These are phyloP conservation scores for Hypsizygus marmoreus DNA, from an alignment of 768 basidiomycete genomes.

Conservation along the genomic window DNA sequence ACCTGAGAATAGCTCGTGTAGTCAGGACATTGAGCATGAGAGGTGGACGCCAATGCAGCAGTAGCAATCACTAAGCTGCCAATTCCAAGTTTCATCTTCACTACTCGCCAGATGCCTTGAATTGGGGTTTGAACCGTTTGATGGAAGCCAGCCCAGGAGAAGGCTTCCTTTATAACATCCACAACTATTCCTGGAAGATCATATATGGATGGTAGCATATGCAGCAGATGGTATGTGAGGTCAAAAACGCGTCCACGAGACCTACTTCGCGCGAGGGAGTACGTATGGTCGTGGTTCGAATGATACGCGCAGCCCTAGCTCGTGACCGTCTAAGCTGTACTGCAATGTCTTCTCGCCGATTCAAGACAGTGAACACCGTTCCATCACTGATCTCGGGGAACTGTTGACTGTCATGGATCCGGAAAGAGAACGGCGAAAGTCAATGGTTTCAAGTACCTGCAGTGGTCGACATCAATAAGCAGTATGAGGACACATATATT, in stretches of 20 bases:
- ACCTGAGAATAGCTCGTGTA: constrained; percentile 63
- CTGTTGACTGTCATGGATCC: too few species aligned
- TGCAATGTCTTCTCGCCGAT: neutral
- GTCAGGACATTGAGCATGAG: constrained; percentile 56
- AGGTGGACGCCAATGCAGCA: constrained; percentile 24
- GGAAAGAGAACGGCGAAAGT: too few species aligned
- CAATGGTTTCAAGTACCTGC: too few species aligned
- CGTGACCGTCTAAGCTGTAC: constrained; percentile 1
- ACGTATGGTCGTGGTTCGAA: constrained; percentile 1
- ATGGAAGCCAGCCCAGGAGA: neutral
- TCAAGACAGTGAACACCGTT: neutral
- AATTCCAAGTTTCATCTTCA: constrained; percentile 25
- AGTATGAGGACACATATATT: too few species aligned
- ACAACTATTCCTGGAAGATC: constrained; percentile 8
- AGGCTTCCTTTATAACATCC: constrained; percentile 16
- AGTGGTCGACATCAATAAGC: too few species aligned
- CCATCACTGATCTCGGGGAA: too few species aligned
- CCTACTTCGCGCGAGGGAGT: constrained; percentile 1
- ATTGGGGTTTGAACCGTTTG: neutral
- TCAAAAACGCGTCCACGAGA: constrained; percentile 11
- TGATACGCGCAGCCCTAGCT: constrained; percentile 2
- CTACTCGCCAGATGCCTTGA: constrained; percentile 10
- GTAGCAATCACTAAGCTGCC: constrained; percentile 24
- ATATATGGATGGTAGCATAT: constrained; percentile 21
- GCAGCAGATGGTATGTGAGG: constrained; percentile 3